A percentile compares a stretch with the other conserved stretches of the same genome.
Conservation (phyloP, 345 rosid genomes). For the Murraya koenigii region DNA sequence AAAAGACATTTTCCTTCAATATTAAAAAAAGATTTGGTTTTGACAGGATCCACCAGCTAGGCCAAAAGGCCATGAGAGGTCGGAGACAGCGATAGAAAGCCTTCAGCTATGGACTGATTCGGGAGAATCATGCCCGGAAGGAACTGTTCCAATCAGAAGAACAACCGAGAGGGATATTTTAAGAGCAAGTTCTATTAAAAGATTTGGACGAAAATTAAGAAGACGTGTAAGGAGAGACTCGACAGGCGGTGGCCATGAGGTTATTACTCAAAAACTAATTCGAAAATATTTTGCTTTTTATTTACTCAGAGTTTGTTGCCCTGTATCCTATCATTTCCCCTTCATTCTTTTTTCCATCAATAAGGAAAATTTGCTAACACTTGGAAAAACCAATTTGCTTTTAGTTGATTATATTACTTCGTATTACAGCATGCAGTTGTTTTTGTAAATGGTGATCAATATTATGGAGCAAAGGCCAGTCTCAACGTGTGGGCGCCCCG, state of each 20-base stretch:
- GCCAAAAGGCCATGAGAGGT: conserved; percentile 49
- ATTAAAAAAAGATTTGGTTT: conserved; percentile 11
- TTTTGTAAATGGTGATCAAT: conserved; percentile 83
- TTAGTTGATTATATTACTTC: neutral
- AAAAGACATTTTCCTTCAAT: neutral
- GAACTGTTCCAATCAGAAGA: conserved; percentile 86
- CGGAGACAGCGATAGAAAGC: conserved; percentile 29
- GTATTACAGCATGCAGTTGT: conserved; percentile 85
- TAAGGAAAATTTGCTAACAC: neutral
- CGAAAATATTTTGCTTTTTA: neutral
- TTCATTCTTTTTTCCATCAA: neutral
- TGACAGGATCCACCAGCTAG: conserved; percentile 66
- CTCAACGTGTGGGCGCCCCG: conserved; percentile 90
- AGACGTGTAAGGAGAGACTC: conserved; percentile 85
- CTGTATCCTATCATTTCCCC: neutral
- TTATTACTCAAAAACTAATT: conserved; percentile 20
- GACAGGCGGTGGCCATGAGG: conserved; percentile 92
- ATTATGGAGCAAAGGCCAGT: conserved; percentile 93
- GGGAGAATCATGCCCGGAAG: conserved; percentile 83
- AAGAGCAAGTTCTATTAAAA: conserved; percentile 59
- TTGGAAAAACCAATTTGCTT: neutral
- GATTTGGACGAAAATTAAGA: conserved; percentile 71
- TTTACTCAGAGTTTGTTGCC: neutral
- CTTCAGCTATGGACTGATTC: conserved; percentile 76
- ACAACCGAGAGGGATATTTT: conserved; percentile 65